Evolutionary conservation across 805 yeast genomes (phyloP).

Genomic region (Candida fluviatilis): DNA sequence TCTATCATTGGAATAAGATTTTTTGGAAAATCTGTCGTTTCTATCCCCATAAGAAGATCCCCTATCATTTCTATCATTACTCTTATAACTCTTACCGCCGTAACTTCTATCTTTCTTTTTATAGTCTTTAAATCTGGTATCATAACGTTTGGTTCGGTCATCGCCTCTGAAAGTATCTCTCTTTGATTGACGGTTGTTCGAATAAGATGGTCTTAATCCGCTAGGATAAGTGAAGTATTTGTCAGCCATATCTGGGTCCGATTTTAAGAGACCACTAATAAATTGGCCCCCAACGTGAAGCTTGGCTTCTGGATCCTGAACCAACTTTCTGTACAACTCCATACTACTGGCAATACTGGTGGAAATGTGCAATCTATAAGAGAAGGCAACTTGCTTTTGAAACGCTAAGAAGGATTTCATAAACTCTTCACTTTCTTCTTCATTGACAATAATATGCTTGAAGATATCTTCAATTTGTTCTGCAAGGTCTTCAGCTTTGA

Average conservation of each 20-base stretch:
- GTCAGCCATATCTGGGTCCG: slow-evolving; percentile 10
- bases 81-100: slow-evolving; percentile 7
- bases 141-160: slow-evolving; percentile 6
- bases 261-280: slow-evolving; percentile 3
- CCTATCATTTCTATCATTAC: slow-evolving; percentile 11
- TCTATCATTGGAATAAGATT: not conserved
- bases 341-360: slow-evolving; percentile 29
- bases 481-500: slow-evolving; percentile 35
- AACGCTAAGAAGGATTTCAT: slow-evolving; percentile 23
- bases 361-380: slow-evolving; percentile 17
- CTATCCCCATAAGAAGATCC: slow-evolving; percentile 1
- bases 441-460: slow-evolving; percentile 12
- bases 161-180: slow-evolving; percentile 11
- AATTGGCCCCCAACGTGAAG: slow-evolving; percentile 3
- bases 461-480: slow-evolving; percentile 13
- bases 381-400: slow-evolving; percentile 20
- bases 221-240: slow-evolving; percentile 26
- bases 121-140: slow-evolving; percentile 2
- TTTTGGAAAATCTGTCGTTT: slow-evolving; percentile 1
- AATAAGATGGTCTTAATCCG: slow-evolving; percentile 4
- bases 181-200: slow-evolving; percentile 2
- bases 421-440: slow-evolving; percentile 21
- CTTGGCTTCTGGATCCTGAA: slow-evolving; percentile 16
- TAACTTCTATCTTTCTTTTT: slow-evolving; percentile 5
- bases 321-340: slow-evolving; percentile 17